Evolutionary conservation across 2,329 filamentous ascomycete species (phyloP).

Genomic region (Hypoxylon sp.): DNA sequence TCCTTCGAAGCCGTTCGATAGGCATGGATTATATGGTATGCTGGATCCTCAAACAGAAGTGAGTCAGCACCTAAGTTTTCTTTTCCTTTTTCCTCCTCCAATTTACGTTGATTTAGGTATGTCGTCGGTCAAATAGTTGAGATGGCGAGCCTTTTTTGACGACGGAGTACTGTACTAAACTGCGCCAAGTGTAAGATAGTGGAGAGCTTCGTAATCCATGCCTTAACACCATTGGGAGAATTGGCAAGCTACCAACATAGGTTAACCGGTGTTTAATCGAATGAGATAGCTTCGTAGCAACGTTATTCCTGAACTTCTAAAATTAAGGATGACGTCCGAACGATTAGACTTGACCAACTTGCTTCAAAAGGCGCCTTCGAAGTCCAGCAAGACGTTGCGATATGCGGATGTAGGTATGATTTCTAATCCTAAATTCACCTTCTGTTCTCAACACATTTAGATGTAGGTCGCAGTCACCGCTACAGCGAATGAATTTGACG

Average conservation of each 20-base stretch:
- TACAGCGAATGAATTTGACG: conserved; percentile 63
- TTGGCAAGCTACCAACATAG: neutral
- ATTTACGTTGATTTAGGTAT: neutral
- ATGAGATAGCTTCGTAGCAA: no score
- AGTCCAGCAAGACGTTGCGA: conserved; percentile 2
- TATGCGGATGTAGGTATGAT: conserved; percentile 26
- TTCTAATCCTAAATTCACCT: neutral
- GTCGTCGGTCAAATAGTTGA: neutral
- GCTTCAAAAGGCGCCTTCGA: conserved; percentile 16
- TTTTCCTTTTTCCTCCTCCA: neutral
- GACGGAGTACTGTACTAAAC: neutral
- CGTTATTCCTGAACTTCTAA: no score
- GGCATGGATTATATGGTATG: neutral
- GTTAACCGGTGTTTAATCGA: no score
- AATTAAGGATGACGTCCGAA: conserved; percentile 17
- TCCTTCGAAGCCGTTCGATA: conserved; percentile 4
- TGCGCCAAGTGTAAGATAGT: neutral
- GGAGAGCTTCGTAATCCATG: neutral
- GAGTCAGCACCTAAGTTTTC: neutral
- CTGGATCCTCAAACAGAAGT: no score
- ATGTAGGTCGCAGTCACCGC: conserved; percentile 57
- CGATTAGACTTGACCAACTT: conserved; percentile 19
- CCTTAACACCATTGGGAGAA: neutral
- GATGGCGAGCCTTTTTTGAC: neutral
- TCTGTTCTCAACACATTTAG: conserved; percentile 6